Conservation (phyloP, 208 protist species). For the Leishmania tarentolae region DNA sequence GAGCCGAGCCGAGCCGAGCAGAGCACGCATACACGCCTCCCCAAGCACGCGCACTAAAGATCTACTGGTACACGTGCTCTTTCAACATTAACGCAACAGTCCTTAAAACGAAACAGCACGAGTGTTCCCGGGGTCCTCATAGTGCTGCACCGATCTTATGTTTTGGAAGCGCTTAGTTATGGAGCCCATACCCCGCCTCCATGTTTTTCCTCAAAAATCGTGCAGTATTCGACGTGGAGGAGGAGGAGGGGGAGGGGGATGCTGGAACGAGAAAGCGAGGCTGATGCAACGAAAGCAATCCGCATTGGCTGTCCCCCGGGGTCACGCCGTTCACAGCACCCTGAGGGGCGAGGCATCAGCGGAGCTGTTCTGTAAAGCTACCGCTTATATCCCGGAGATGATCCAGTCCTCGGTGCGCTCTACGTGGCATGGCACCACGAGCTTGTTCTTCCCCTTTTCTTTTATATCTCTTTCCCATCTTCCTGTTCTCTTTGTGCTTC, state of each 20-base stretch:
- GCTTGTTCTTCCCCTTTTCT: not conserved
- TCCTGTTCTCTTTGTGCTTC: not conserved
- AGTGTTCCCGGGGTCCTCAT: not conserved
- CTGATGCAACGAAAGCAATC: not conserved
- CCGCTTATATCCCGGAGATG: not conserved
- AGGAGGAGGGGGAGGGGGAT: not conserved
- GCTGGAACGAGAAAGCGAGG: not conserved
- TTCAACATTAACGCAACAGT: not conserved
- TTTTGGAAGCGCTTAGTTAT: not conserved
- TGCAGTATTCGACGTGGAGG: not conserved
- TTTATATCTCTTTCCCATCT: not conserved
- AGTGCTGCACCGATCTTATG: too few relatives aligned
- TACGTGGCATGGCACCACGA: not conserved
- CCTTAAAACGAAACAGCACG: not conserved
- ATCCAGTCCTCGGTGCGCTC: not conserved
- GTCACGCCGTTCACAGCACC: not conserved
- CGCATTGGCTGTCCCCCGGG: not conserved
- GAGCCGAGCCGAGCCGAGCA: constrained; percentile 1
- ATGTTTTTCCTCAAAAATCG: not conserved
- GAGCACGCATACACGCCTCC: not conserved
- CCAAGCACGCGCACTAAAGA: not conserved
- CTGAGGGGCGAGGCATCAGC: not conserved
- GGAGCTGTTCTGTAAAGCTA: not conserved
- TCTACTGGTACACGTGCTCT: not conserved
- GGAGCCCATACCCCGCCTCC: not conserved